Evolutionary conservation across 352 stramenopile genomes (phyloP).

Genomic region (Stramenopiles sp.): DNA sequence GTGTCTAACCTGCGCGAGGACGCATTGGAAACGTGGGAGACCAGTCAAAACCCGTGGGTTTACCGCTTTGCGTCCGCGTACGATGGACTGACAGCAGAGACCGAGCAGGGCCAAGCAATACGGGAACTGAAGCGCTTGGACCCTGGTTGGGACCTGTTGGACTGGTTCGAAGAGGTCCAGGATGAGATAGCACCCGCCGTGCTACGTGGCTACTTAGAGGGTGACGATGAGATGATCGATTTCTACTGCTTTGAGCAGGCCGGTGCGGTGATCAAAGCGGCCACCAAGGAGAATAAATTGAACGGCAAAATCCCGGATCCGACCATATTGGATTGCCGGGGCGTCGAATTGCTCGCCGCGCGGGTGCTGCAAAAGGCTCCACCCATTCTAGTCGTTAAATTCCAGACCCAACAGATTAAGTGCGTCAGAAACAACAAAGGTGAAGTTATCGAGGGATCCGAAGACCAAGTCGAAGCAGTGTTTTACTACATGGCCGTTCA

Average conservation of each 20-base stretch:
- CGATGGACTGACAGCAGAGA: slow-evolving; percentile 88
- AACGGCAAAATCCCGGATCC: not conserved
- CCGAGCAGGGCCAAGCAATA: slow-evolving; percentile 75
- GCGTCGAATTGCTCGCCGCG: not conserved
- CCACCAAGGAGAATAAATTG: not conserved
- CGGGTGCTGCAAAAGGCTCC: slow-evolving; percentile 18
- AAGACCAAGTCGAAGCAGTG: slow-evolving; percentile 87
- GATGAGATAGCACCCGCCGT: not conserved
- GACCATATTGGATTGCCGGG: not conserved
- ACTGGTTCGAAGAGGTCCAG: not conserved
- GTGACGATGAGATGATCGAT: not conserved
- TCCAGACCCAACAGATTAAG: slow-evolving; percentile 97
- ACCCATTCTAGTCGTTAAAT: slow-evolving; percentile 85
- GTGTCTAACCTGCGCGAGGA: slow-evolving; percentile 30
- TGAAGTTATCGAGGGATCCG: slow-evolving; percentile 80
- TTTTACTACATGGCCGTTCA: slow-evolving; percentile 95
- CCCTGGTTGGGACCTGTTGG: not conserved
- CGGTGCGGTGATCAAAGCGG: not conserved
- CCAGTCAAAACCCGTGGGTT: slow-evolving; percentile 90
- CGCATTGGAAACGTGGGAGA: slow-evolving; percentile 85
- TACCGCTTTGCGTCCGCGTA: slow-evolving; percentile 93
- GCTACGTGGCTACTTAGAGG: not conserved
- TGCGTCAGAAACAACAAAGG: slow-evolving; percentile 89
- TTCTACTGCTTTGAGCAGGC: not conserved
- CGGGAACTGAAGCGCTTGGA: not conserved